Conservation (phyloP, 2,329 filamentous ascomycete species). For the Cladosporium sp. region DNA sequence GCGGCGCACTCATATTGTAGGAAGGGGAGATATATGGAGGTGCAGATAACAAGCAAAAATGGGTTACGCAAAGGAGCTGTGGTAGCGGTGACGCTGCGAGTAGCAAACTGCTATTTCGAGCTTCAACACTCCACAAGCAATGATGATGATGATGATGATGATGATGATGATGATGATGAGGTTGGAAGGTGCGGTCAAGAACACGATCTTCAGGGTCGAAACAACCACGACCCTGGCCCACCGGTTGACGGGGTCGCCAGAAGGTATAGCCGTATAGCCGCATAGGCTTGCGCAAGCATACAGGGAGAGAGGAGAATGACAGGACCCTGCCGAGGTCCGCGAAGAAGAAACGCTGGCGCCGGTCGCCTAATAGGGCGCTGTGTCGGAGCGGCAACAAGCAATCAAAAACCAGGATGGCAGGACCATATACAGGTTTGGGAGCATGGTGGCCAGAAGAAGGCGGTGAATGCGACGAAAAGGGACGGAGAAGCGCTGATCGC, state of each 20-base stretch:
- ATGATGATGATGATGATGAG: constrained; percentile 2
- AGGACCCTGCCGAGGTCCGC: constrained; percentile 8
- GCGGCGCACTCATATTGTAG: not conserved
- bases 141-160: not conserved
- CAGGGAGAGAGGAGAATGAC: not conserved
- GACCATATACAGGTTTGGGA: not conserved
- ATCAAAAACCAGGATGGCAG: not conserved
- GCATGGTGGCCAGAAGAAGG: not conserved
- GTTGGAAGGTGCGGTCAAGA: constrained; percentile 3
- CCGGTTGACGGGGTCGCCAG: not conserved
- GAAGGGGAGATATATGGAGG: constrained; percentile 6
- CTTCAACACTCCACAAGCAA: not conserved
- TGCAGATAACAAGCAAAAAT: constrained; percentile 1
- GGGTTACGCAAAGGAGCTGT: constrained; percentile 3
- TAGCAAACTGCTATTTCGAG: not conserved
- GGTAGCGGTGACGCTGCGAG: not conserved
- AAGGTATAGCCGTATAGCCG: not conserved
- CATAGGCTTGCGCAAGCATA: not conserved
- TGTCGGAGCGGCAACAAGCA: not conserved
- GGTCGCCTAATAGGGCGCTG: not conserved
- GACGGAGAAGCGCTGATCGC: constrained; percentile 14
- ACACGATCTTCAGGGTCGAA: constrained; percentile 8
- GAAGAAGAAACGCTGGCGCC: not conserved
- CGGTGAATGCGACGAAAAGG: not conserved
- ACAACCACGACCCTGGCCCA: not conserved